Evolutionary conservation across 495 filamentous ascomycete genomes (phyloP).

Genomic region (Neurospora sp.): DNA sequence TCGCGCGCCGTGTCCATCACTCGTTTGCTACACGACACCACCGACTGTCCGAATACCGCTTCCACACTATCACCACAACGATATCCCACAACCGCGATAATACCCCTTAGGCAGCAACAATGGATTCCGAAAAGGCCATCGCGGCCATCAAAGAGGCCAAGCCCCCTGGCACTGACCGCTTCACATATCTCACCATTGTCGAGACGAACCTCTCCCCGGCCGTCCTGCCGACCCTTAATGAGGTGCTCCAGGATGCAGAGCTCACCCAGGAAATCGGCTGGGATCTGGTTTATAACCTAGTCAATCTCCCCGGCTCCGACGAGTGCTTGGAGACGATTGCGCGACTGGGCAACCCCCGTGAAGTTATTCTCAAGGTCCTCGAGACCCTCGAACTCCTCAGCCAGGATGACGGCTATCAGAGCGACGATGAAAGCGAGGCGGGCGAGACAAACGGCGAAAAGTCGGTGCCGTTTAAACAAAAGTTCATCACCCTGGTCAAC

Average conservation of each 20-base stretch:
- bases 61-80: background rate
- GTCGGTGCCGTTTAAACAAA: slow-evolving; percentile 20
- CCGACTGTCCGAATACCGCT: background rate
- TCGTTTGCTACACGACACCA: background rate
- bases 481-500: slow-evolving; percentile 68
- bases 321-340: slow-evolving; percentile 69
- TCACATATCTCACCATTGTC: slow-evolving; percentile 82
- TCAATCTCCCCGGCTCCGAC: slow-evolving; percentile 64
- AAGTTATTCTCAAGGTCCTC: slow-evolving; percentile 83
- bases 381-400: slow-evolving; percentile 52
- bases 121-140: slow-evolving; percentile 23
- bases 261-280: slow-evolving; percentile 90
- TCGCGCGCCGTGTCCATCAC: background rate
- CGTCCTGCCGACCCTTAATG: slow-evolving; percentile 65
- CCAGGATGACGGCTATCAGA: slow-evolving; percentile 31
- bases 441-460: slow-evolving; percentile 4
- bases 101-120: background rate
- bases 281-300: slow-evolving; percentile 82
- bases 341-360: slow-evolving; percentile 78
- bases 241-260: slow-evolving; percentile 69
- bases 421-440: slow-evolving; percentile 16
- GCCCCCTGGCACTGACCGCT: slow-evolving; percentile 67
- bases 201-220: slow-evolving; percentile 74
- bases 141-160: slow-evolving; percentile 32
- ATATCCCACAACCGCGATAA: background rate